Evolutionary conservation across 805 yeast species (phyloP), one percentile per base, ranked within the genome.

Genomic region (Wickerhamiella siamensis): DNA sequence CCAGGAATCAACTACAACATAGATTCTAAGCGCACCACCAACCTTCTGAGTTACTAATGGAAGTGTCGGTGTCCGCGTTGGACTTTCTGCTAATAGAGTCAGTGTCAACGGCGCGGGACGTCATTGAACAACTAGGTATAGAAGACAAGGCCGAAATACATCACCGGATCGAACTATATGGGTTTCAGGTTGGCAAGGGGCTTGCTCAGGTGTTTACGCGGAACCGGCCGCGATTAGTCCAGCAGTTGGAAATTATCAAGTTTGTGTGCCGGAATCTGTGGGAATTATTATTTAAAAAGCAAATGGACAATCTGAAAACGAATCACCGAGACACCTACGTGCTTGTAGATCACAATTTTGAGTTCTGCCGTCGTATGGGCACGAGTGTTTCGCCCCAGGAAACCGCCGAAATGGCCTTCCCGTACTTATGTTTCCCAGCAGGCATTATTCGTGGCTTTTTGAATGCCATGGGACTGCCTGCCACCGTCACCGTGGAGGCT

Each of bases 211-310:
- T 72, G 31, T 53, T 58, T 41, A 60, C 69, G 21, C 54, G 66
- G 53, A 53, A 64, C 56, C 52, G 71, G 55, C 50, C 64, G 39
- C 55, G 73, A 57, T 59, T 77, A 55, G 67, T 64, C 17, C 87
- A 82, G 46, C 68, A 81, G 10, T 61, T 88, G 31, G 87, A 83
- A 49, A 71, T 88, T 32, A 83, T 91, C 83, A 88, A 88, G 61
- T 86, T 83, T 57, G 73, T 91, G 4, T 87, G 97, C 57, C 71
- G 94, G 36, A 96, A 87, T 51, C 79, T 87, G 22, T 91, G 97
- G 97, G 76, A 73, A 51, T 62, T 71, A 41, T 56, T 88, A 22
- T 84, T 75, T 61, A 74, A 77, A 31, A 88, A 86, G 60, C 95
- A 82, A 57, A 83, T 91, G 67, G 96, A 87, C 57, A 86, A 84